Conservation (phyloP, 2,329 filamentous ascomycete species). For the Cladophialophora yegresii region DNA sequence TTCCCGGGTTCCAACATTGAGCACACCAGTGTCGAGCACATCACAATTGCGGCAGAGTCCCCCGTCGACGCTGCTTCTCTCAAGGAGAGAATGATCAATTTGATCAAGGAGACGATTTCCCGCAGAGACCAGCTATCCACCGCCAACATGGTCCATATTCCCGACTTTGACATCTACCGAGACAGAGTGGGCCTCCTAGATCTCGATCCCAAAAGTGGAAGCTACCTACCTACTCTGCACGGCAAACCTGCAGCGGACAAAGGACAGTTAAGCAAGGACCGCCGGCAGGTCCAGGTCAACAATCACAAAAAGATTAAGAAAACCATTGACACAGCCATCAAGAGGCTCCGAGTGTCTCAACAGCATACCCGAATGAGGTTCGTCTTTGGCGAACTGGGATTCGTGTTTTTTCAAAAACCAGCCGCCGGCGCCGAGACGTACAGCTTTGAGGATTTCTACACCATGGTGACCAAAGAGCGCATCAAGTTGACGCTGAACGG, state of each 20-base stretch:
- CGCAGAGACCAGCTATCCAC: slow-evolving; percentile 26
- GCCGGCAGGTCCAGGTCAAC: slow-evolving; percentile 36
- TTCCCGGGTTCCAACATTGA: slow-evolving; percentile 5
- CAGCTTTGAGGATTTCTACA: slow-evolving; percentile 45
- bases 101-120: slow-evolving; percentile 34
- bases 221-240: slow-evolving; percentile 34
- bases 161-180: slow-evolving; percentile 28
- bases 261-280: slow-evolving; percentile 36
- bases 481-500: slow-evolving; percentile 41
- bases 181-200: slow-evolving; percentile 28
- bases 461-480: slow-evolving; percentile 44
- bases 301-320: slow-evolving; percentile 41
- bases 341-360: slow-evolving; percentile 40
- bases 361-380: slow-evolving; percentile 47
- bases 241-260: slow-evolving; percentile 30
- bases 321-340: slow-evolving; percentile 41
- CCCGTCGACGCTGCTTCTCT: slow-evolving; percentile 21
- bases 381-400: slow-evolving; percentile 47
- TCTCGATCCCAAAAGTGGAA: slow-evolving; percentile 19
- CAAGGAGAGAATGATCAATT: slow-evolving; percentile 29
- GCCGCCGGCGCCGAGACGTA: slow-evolving; percentile 38
- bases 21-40: slow-evolving; percentile 18
- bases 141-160: slow-evolving; percentile 30
- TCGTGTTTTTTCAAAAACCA: slow-evolving; percentile 43
- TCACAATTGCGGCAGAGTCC: slow-evolving; percentile 25